Percentiles rank a stretch among this genome's conserved stretches.
phyloP scores from a whole-genome alignment of 148 eudicot species.

The Vaccinium macrocarpon region DNA sequence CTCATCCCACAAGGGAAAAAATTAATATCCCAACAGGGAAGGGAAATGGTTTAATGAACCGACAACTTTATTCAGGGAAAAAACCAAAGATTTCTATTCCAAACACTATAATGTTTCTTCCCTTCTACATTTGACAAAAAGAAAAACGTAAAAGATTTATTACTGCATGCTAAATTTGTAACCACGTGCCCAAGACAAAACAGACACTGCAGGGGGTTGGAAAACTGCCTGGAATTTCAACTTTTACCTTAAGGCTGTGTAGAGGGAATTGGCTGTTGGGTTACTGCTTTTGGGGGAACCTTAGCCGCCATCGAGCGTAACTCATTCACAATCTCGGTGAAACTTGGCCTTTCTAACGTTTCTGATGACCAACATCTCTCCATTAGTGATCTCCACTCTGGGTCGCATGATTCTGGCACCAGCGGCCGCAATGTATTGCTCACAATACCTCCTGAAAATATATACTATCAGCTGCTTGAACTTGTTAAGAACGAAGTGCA shows the following conservation, averaged over 20 bases:
- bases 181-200: not conserved
- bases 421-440: slow-evolving; percentile 86
- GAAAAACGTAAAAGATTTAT: not conserved
- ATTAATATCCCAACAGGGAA: no score
- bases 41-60: no score
- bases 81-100: slow-evolving; percentile 18
- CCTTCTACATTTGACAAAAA: not conserved
- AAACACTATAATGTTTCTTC: not conserved
- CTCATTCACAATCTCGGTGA: slow-evolving; percentile 71
- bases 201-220: not conserved
- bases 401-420: slow-evolving; percentile 75
- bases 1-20: no score
- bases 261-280: slow-evolving; percentile 29
- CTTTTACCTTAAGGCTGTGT: slow-evolving; percentile 27
- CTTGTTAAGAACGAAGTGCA: not conserved
- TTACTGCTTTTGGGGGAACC: slow-evolving; percentile 54
- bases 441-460: slow-evolving; percentile 75
- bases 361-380: slow-evolving; percentile 95
- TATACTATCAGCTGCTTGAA: not conserved
- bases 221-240: slow-evolving; percentile 4
- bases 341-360: slow-evolving; percentile 75
- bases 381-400: slow-evolving; percentile 81
- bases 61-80: not conserved
- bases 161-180: not conserved
- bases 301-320: slow-evolving; percentile 69